Evolutionary conservation across 1,284 basidiomycete species (phyloP).

Genomic region (Rhodotorula sp.): DNA sequence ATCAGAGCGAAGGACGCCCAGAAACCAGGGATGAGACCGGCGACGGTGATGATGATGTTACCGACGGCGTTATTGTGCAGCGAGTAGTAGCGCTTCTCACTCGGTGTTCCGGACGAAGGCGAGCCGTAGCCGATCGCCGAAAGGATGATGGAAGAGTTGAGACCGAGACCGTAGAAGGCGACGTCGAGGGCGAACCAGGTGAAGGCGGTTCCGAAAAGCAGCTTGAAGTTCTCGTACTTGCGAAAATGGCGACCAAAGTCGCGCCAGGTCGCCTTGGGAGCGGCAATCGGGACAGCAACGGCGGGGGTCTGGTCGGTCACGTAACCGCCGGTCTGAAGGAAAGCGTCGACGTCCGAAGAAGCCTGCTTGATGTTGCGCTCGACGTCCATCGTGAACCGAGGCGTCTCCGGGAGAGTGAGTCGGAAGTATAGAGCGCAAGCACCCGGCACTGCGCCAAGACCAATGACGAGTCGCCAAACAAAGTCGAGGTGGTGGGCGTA

Average conservation of each 20-base stretch:
- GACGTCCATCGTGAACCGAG: conserved; percentile 83
- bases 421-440: conserved; percentile 69
- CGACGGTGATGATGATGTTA: conserved; percentile 61
- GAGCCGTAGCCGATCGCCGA: conserved; percentile 56
- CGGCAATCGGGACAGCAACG: conserved; percentile 55
- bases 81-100: conserved; percentile 49
- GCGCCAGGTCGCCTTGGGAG: conserved; percentile 55
- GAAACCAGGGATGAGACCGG: conserved; percentile 67
- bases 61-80: conserved; percentile 44
- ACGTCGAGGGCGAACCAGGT: conserved; percentile 61
- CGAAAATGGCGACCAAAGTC: conserved; percentile 67
- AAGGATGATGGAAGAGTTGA: conserved; percentile 69
- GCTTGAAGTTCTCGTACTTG: conserved; percentile 63
- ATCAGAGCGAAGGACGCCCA: conserved; percentile 68
- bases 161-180: conserved; percentile 63
- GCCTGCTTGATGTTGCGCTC: conserved; percentile 77
- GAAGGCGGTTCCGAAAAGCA: conserved; percentile 60
- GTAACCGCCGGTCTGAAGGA: conserved; percentile 60
- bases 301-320: conserved; percentile 51
- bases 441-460: conserved; percentile 66
- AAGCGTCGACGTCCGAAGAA: conserved; percentile 63
- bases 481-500: conserved; percentile 51
- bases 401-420: conserved; percentile 67
- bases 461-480: conserved; percentile 56
- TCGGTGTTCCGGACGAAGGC: conserved; percentile 47